These are phyloP conservation scores for Chytriomyces sp. DNA, from an alignment of 192 early-diverging fungal genomes.

Conservation along the genomic window DNA sequence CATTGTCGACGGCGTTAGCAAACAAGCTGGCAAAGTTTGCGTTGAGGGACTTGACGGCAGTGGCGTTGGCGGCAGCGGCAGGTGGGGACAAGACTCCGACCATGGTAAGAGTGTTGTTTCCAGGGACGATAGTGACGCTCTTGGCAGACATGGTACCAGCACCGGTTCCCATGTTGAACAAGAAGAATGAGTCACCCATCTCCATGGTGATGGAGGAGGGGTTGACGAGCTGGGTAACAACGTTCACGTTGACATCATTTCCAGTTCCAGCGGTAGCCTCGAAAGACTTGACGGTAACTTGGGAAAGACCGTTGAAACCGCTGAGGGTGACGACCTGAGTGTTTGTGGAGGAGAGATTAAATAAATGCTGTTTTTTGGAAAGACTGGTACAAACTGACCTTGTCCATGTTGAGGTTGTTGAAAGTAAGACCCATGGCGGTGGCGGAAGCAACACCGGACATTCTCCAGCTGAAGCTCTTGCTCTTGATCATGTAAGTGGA, in stretches of 20 bases:
- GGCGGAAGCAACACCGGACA: conserved; percentile 21
- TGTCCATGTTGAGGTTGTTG: conserved; percentile 35
- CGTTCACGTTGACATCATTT: conserved; percentile 3
- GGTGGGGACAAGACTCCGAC: conserved; percentile 9
- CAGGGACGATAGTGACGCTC: conserved; percentile 4
- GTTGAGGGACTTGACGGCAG: conserved; percentile 24
- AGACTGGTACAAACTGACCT: not conserved
- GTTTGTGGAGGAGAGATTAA: conserved; percentile 1
- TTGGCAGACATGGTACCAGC: not conserved
- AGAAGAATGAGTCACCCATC: conserved; percentile 12
- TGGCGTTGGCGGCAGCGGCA: conserved; percentile 3
- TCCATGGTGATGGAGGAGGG: conserved; percentile 27
- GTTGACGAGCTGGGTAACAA: conserved; percentile 3
- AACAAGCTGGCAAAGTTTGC: not conserved
- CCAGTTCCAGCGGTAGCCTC: not conserved
- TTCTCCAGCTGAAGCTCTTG: conserved; percentile 35
- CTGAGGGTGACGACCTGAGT: not conserved
- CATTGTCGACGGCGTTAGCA: conserved; percentile 6
- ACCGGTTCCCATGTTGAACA: conserved; percentile 15
- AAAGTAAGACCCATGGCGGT: conserved; percentile 42
- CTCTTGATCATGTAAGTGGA: conserved; percentile 35
- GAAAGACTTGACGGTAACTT: conserved; percentile 10
- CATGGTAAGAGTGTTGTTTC: conserved; percentile 8
- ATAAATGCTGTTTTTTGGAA: too few relatives aligned
- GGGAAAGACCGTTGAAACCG: conserved; percentile 19